Conservation (phyloP, 2,329 filamentous ascomycete species). For the Septoria linicola region DNA sequence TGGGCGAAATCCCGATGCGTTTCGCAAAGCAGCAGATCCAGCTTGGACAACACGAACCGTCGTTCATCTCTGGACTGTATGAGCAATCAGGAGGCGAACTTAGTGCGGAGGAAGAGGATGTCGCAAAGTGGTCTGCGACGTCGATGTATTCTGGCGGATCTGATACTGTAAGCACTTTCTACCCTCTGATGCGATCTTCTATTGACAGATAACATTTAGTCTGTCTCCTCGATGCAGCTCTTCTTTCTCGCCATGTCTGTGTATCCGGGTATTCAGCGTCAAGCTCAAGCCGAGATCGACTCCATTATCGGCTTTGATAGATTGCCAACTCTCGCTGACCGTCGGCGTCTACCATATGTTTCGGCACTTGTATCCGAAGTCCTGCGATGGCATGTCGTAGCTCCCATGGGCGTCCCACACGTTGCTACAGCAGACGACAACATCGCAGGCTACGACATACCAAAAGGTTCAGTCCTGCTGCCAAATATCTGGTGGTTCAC, state of each 20-base stretch:
- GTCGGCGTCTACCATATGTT: conserved; percentile 36
- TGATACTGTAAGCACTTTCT: conserved; percentile 35
- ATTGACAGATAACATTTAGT: conserved; percentile 12
- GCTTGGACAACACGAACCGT: conserved; percentile 36
- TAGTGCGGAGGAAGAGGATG: conserved; percentile 35
- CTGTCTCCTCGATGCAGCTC: conserved; percentile 31
- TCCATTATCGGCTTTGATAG: conserved; percentile 30
- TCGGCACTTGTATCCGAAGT: conserved; percentile 37
- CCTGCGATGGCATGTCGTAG: conserved; percentile 38
- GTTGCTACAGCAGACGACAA: conserved; percentile 45
- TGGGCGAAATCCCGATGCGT: conserved; percentile 44
- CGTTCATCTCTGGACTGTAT: conserved; percentile 45
- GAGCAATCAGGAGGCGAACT: conserved; percentile 29
- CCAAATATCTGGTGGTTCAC: conserved; percentile 42
- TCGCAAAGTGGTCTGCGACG: conserved; percentile 45
- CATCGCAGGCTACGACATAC: conserved; percentile 42
- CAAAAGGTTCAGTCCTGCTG: conserved; percentile 42
- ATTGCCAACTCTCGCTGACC: conserved; percentile 34
- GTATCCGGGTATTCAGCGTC: conserved; percentile 32
- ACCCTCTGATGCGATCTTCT: too few species aligned
- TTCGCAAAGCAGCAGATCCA: conserved; percentile 44
- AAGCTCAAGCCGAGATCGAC: conserved; percentile 38
- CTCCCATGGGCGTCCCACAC: conserved; percentile 39
- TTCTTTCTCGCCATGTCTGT: conserved; percentile 38
- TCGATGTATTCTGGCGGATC: conserved; percentile 46